Percentiles rank a stretch among this genome's conserved stretches.
Conservation (phyloP, 2,329 filamentous ascomycete species). For the Microascus cirrosus region DNA sequence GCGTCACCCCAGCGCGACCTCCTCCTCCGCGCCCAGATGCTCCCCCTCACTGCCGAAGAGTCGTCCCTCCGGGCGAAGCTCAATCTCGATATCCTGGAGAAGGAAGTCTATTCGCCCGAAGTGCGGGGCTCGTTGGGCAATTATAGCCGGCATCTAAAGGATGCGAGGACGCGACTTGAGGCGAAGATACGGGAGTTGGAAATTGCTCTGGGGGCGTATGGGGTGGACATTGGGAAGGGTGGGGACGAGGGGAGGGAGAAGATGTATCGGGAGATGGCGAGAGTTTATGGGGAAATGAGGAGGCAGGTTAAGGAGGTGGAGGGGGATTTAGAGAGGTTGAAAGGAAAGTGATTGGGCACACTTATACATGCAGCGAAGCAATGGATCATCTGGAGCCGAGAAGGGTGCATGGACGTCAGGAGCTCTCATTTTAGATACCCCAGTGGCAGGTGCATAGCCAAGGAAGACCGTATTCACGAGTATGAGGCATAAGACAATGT, state of each 20-base stretch:
- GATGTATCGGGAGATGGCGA: constrained; percentile 41
- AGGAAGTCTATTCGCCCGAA: constrained; percentile 31
- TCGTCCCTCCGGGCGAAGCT: constrained; percentile 25
- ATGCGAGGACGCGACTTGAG: constrained; percentile 31
- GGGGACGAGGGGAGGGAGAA: constrained; percentile 29
- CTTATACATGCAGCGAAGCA: no score
- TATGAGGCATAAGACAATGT: not conserved
- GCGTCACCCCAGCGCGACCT: constrained; percentile 37
- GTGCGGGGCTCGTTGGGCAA: constrained; percentile 28
- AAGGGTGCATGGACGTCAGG: not conserved
- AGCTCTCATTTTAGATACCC: not conserved
- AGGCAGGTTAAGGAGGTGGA: constrained; percentile 36
- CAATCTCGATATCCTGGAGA: constrained; percentile 20
- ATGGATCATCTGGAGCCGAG: not conserved
- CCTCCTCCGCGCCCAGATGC: constrained; percentile 35
- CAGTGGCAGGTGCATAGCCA: not conserved
- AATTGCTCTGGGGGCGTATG: constrained; percentile 37
- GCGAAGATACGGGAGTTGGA: constrained; percentile 29
- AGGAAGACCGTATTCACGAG: not conserved
- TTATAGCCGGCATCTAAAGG: constrained; percentile 36
- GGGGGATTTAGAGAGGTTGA: constrained; percentile 29
- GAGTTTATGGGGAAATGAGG: constrained; percentile 37
- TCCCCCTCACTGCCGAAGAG: constrained; percentile 29
- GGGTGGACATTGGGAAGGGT: constrained; percentile 24
- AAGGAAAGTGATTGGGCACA: constrained; percentile 7